phyloP scores from a whole-genome alignment of 2,329 filamentous ascomycete genomes.

The Hortaea werneckii region DNA sequence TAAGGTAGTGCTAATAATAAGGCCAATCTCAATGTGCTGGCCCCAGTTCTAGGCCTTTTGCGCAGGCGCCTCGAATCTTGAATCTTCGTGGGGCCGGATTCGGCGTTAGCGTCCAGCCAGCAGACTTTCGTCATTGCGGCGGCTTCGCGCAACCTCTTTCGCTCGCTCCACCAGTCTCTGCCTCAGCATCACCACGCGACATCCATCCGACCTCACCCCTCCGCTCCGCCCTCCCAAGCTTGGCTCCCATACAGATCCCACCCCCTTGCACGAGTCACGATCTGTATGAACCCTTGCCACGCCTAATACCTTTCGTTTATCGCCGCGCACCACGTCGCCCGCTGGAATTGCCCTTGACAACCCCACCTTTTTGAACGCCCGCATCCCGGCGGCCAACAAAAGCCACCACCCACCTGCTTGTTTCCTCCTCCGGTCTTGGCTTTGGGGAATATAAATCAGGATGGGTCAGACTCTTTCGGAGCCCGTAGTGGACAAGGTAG shows the following conservation, averaged over 20 bases:
- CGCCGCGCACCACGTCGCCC: neutral
- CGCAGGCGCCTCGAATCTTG: too few species aligned
- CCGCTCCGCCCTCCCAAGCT: neutral
- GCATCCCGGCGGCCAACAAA: neutral
- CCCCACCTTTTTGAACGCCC: neutral
- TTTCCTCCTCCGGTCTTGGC: neutral
- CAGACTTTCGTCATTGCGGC: neutral
- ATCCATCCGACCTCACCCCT: neutral
- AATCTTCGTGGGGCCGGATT: neutral
- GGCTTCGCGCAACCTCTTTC: neutral
- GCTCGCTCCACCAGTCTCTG: neutral
- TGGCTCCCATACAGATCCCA: neutral
- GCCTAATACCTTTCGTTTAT: too few species aligned
- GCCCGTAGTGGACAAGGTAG: constrained; percentile 97
- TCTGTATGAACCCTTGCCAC: neutral
- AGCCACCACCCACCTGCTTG: neutral
- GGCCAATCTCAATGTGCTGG: too few species aligned
- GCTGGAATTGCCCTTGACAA: neutral
- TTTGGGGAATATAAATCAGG: constrained; percentile 21
- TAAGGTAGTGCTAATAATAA: too few species aligned
- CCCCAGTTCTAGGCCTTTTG: too few species aligned
- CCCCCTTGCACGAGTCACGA: neutral
- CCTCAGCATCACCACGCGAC: neutral
- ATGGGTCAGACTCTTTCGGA: constrained; percentile 99
- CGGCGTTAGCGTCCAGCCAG: neutral